These are phyloP conservation scores for Xylariaceae sp. DNA, from an alignment of 2,329 filamentous ascomycete genomes.

Conservation along the genomic window DNA sequence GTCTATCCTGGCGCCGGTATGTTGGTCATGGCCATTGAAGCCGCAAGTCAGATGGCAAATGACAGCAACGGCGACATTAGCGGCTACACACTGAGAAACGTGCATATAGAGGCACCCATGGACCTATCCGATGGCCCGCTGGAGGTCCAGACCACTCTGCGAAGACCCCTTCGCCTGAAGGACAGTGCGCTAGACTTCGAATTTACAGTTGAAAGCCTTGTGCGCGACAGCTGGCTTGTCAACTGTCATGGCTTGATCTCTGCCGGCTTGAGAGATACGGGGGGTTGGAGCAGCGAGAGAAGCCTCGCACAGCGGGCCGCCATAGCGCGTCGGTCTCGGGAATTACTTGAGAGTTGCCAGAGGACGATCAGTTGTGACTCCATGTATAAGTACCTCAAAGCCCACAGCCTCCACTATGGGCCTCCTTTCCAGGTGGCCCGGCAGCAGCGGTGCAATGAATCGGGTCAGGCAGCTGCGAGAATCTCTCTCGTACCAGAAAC, in stretches of 20 bases:
- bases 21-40: conserved; percentile 31
- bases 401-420: too few species aligned
- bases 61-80: neutral
- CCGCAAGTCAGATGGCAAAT: conserved; percentile 12
- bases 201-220: conserved; percentile 7
- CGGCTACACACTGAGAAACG: conserved; percentile 8
- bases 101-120: conserved; percentile 9
- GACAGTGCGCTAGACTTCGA: conserved; percentile 1
- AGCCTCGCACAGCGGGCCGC: neutral
- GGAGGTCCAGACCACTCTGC: conserved; percentile 14
- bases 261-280: neutral
- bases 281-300: conserved; percentile 2
- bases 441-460: too few species aligned
- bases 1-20: conserved; percentile 31
- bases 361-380: too few species aligned
- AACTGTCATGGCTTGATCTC: conserved; percentile 14
- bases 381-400: too few species aligned
- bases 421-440: too few species aligned
- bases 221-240: neutral
- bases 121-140: too few species aligned
- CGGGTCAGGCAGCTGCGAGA: too few species aligned
- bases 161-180: neutral
- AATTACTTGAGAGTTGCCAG: too few species aligned
- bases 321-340: too few species aligned
- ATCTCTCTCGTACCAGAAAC: too few species aligned